Conservation (phyloP, 2,329 filamentous ascomycete genomes). For the Sporothrix phasma region DNA sequence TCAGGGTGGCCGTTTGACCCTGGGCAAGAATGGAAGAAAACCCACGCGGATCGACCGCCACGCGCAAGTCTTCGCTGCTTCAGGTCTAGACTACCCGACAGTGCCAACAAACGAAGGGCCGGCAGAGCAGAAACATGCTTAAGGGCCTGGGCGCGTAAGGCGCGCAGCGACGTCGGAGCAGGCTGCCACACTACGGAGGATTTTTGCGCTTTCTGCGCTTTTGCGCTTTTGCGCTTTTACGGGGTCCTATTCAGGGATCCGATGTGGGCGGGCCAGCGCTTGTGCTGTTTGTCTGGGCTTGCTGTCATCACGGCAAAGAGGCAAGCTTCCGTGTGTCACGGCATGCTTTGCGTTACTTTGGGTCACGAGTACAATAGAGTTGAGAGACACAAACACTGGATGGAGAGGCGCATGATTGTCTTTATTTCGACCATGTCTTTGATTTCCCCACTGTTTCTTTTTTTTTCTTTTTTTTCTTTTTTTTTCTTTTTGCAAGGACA, state of each 20-base stretch:
- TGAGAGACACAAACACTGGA: too few relatives aligned
- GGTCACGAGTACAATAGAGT: too few relatives aligned
- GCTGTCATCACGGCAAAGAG: not conserved
- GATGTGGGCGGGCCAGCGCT: not conserved
- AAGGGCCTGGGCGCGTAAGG: not conserved
- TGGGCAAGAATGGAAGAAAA: not conserved
- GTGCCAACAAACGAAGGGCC: not conserved
- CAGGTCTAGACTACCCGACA: conserved; percentile 15
- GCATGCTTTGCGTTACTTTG: too few relatives aligned
- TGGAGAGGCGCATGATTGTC: too few relatives aligned
- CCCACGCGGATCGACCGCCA: conserved; percentile 11
- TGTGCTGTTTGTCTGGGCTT: not conserved
- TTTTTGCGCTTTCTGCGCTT: too few relatives aligned
- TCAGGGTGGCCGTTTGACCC: not conserved
- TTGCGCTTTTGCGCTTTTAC: not conserved
- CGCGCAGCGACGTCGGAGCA: not conserved
- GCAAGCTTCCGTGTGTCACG: too few relatives aligned
- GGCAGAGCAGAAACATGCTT: not conserved
- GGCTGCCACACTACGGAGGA: not conserved
- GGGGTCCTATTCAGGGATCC: not conserved
- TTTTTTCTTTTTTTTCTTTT: too few relatives aligned
- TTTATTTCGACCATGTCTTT: too few relatives aligned
- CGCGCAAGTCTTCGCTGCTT: conserved; percentile 15
- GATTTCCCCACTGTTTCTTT: too few relatives aligned
- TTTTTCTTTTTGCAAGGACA: too few relatives aligned